Conservation (phyloP, 345 rosid species). For the Cardiospermum halicacabum region DNA sequence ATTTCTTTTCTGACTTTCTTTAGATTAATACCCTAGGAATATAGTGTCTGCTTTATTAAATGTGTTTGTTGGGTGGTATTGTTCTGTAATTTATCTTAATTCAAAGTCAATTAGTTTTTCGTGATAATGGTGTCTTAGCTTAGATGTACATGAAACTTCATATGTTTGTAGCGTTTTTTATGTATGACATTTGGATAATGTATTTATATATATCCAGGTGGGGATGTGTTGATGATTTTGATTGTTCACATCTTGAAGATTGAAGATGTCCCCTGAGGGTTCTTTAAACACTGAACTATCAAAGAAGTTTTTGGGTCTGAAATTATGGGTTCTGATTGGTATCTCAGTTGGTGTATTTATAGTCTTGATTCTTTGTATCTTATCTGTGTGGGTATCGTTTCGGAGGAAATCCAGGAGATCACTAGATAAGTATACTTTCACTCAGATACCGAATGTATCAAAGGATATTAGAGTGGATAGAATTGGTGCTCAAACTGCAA, state of each 20-base stretch:
- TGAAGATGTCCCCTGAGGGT: slow-evolving; percentile 60
- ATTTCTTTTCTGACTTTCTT: slow-evolving; percentile 9
- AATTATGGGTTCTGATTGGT: slow-evolving; percentile 87
- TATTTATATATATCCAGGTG: slow-evolving; percentile 24
- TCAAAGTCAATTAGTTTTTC: too few relatives aligned
- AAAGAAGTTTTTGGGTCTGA: slow-evolving; percentile 78
- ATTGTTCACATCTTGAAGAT: slow-evolving; percentile 18
- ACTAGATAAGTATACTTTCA: slow-evolving; percentile 41
- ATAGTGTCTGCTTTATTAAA: too few relatives aligned
- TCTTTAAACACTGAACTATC: slow-evolving; percentile 69
- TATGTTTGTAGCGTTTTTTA: too few relatives aligned
- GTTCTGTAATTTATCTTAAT: too few relatives aligned
- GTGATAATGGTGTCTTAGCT: too few relatives aligned
- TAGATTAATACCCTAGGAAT: too few relatives aligned
- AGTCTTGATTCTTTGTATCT: slow-evolving; percentile 69
- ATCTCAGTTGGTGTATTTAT: slow-evolving; percentile 69
- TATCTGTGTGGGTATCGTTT: slow-evolving; percentile 80
- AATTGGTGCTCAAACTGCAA: slow-evolving; percentile 45
- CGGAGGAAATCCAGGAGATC: slow-evolving; percentile 58
- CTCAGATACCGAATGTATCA: slow-evolving; percentile 70
- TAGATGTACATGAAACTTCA: too few relatives aligned
- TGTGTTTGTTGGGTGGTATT: too few relatives aligned
- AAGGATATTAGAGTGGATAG: slow-evolving; percentile 90
- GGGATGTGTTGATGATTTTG: slow-evolving; percentile 21
- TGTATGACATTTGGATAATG: slow-evolving; percentile 17